Evolutionary conservation across 352 stramenopile genomes (phyloP).

Genomic region (Phytophthora tentaculata): DNA sequence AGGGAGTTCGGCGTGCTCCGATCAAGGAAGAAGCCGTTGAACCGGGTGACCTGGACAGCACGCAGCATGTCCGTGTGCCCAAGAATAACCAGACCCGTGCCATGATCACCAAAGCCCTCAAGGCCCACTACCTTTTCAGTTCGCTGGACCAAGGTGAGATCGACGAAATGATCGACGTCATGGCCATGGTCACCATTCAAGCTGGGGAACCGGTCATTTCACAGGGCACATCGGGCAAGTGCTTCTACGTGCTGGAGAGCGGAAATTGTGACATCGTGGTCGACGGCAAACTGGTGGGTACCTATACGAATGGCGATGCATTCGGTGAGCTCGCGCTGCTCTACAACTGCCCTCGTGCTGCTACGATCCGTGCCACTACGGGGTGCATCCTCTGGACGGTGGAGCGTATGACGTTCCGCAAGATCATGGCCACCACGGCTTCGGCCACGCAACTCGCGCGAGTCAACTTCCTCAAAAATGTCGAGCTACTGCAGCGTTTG

Average conservation of each 20-base stretch:
- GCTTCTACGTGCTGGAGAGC: slow-evolving; percentile 94
- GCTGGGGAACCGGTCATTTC: slow-evolving; percentile 72
- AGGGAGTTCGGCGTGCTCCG: slow-evolving; percentile 69
- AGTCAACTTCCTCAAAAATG: slow-evolving; percentile 94
- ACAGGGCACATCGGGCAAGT: slow-evolving; percentile 89
- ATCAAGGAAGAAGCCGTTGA: slow-evolving; percentile 85
- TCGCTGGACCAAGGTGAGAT: slow-evolving; percentile 76
- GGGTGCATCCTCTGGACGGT: slow-evolving; percentile 93
- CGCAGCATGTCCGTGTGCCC: slow-evolving; percentile 58
- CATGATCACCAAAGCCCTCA: slow-evolving; percentile 84
- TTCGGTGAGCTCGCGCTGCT: slow-evolving; percentile 98
- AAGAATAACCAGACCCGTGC: slow-evolving; percentile 77
- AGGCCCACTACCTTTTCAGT: slow-evolving; percentile 86
- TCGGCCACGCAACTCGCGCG: slow-evolving; percentile 75
- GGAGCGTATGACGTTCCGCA: slow-evolving; percentile 88
- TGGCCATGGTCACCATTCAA: slow-evolving; percentile 78
- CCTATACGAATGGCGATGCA: slow-evolving; percentile 78
- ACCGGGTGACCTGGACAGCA: slow-evolving; percentile 58
- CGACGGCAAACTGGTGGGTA: slow-evolving; percentile 78
- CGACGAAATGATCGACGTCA: slow-evolving; percentile 87
- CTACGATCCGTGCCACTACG: slow-evolving; percentile 91
- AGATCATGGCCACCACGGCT: slow-evolving; percentile 84
- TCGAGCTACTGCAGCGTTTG: slow-evolving; percentile 92
- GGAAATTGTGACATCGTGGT: slow-evolving; percentile 89
- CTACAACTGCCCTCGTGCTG: slow-evolving; percentile 96